phyloP scores from a whole-genome alignment of 192 early-diverging fungal genomes.

The Pilaira anomala region DNA sequence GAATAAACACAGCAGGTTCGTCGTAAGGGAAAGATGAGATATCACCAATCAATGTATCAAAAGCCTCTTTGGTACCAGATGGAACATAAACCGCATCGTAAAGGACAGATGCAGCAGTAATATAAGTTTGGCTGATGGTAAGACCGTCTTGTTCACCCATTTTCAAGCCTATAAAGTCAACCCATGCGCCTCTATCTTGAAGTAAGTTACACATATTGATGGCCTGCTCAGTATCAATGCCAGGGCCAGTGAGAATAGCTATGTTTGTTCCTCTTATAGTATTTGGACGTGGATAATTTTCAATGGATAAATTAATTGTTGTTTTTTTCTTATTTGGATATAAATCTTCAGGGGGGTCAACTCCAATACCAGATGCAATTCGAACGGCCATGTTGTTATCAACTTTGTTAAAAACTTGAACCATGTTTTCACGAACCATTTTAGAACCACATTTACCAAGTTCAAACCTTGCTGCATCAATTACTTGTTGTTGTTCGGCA shows the following conservation, averaged over 20 bases:
- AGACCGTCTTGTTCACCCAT: constrained; percentile 7
- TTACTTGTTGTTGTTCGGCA: constrained; percentile 33
- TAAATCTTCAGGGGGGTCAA: neutral
- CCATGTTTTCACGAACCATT: constrained; percentile 20
- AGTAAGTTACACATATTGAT: constrained; percentile 14
- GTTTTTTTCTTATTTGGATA: constrained; percentile 9
- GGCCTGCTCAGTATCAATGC: constrained; percentile 16
- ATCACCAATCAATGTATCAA: neutral
- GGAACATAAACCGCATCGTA: constrained; percentile 30
- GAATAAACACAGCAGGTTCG: constrained; percentile 14
- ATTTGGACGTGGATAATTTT: constrained; percentile 13
- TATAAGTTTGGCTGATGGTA: constrained; percentile 15
- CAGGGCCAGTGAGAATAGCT: constrained; percentile 23
- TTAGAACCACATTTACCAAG: constrained; percentile 24
- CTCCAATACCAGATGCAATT: constrained; percentile 13
- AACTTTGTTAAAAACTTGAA: constrained; percentile 18
- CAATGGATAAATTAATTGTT: constrained; percentile 16
- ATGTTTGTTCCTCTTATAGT: constrained; percentile 11
- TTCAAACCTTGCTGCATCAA: constrained; percentile 35
- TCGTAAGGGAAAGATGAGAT: constrained; percentile 9
- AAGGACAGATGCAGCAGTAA: constrained; percentile 13
- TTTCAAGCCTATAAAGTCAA: constrained; percentile 11
- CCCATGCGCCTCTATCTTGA: constrained; percentile 7
- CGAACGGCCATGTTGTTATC: constrained; percentile 24
- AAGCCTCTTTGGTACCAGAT: constrained; percentile 7